Base-by-base conservation (phyloP, 2,329 filamentous ascomycete genomes). In the Ampelomyces quisqualis region DNA sequence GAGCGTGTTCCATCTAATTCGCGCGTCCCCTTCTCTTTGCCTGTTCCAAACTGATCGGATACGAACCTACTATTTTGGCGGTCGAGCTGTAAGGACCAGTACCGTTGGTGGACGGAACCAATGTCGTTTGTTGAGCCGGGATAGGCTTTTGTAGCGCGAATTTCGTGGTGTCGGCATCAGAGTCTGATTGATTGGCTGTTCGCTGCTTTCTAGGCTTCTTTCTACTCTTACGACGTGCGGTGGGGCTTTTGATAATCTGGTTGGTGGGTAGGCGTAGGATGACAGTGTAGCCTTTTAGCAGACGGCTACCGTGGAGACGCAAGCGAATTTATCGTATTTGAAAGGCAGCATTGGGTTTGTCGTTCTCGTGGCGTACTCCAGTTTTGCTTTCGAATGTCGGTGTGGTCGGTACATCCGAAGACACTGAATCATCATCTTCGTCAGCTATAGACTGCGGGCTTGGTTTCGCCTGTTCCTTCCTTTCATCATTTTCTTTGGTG, bases 21-120 rank as follows among this genome's bases (percentile, higher is more conserved):
- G 5, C 35, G 31, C 4, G 35, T 14, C 53, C 48, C 55, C 18
- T 7, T 43, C n/a, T 40, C 48, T 20, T 48, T 38, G 8, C 22
- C 34, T 13, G 15, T 11, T 15, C 24, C 30, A 18, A 20, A 33
- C 17, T 36, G 41, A 8, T 58, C 60, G 55, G 66, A 68, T 11
- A 64, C 61, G 40, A 87, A 85, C 4, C 83, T 83, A 34, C 77
- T 81, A 4, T 73, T 76, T 18, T 57, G 60, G 9, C 80, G 72
- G 55, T 88, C 84, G 1, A 88, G 69, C 8, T 77, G 78, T 13
- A 86, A 55, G 44, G 79, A 85, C 85, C 83, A 88, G 28, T 74
- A 72, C 4, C 84, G 75, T 60, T 87, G 83, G 53, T 87, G 78
- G 3, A 87, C 70, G 24, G 82, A 86, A 5, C 77, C 80, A 27